Percentiles rank a stretch among this genome's conserved stretches.
Evolutionary conservation across 139 green algal species (phyloP).

Genomic region (Dunaliella primolecta): DNA sequence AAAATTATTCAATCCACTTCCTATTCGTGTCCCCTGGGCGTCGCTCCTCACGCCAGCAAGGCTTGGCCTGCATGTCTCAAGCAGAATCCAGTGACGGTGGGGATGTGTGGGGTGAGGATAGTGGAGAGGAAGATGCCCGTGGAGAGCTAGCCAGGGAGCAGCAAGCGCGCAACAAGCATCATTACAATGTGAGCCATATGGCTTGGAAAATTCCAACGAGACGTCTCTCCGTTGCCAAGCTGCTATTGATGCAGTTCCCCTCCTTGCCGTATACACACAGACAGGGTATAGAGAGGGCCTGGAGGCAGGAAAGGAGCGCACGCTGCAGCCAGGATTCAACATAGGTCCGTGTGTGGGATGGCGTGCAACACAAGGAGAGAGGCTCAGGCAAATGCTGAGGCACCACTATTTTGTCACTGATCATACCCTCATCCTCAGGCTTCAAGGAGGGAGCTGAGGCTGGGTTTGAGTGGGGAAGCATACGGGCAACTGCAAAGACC

Average conservation of each 20-base stretch:
- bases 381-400: neutral
- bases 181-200: neutral
- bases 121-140: neutral
- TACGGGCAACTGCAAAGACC: conserved; percentile 16
- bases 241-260: no score
- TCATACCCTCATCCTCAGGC: no score
- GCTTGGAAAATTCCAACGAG: neutral
- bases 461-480: conserved; percentile 23
- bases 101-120: neutral
- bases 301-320: conserved; percentile 12
- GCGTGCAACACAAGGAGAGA: neutral
- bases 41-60: no score
- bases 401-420: no score
- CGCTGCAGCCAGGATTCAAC: conserved; percentile 13
- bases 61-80: no score
- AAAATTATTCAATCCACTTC: no score
- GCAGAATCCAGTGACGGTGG: no score
- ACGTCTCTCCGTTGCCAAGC: no score
- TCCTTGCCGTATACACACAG: neutral
- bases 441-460: conserved; percentile 26
- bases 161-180: neutral
- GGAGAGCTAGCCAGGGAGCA: neutral
- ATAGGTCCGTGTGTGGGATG: conserved; percentile 1
- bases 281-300: conserved; percentile 14
- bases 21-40: no score